A percentile compares a stretch with the other conserved stretches of the same genome.
phyloP scores from a whole-genome alignment of 2,329 filamentous ascomycete genomes.

The Botrytis tulipae region DNA sequence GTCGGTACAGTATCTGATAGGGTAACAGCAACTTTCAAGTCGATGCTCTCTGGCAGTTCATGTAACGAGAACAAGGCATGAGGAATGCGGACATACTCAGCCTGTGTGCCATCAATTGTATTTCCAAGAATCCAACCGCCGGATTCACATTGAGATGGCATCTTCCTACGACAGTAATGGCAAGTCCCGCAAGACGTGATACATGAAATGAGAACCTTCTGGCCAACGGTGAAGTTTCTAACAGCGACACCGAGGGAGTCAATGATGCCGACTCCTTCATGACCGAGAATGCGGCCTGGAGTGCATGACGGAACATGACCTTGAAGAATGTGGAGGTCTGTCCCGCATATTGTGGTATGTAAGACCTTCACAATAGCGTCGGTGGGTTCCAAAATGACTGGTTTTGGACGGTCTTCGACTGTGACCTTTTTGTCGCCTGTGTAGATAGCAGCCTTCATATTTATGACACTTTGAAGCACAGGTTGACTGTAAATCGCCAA shows the following conservation, averaged over 20 bases:
- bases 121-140: slow-evolving; percentile 56
- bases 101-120: slow-evolving; percentile 73
- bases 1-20: slow-evolving; percentile 58
- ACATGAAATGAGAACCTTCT: slow-evolving; percentile 51
- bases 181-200: slow-evolving; percentile 53
- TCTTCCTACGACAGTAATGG: slow-evolving; percentile 49
- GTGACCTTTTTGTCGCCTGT: slow-evolving; percentile 74
- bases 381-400: slow-evolving; percentile 43
- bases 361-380: slow-evolving; percentile 51
- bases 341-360: slow-evolving; percentile 53
- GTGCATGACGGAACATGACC: slow-evolving; percentile 51
- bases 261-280: slow-evolving; percentile 53
- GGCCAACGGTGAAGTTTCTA: slow-evolving; percentile 47
- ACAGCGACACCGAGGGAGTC: slow-evolving; percentile 47
- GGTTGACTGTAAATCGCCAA: neutral
- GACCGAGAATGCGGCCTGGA: slow-evolving; percentile 49
- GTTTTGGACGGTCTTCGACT: slow-evolving; percentile 51
- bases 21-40: slow-evolving; percentile 72
- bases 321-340: slow-evolving; percentile 55
- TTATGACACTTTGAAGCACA: slow-evolving; percentile 15
- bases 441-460: slow-evolving; percentile 79
- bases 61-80: slow-evolving; percentile 79
- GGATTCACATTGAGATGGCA: slow-evolving; percentile 52
- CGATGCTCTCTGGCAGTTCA: slow-evolving; percentile 70
- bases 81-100: slow-evolving; percentile 82